Conservation (phyloP, 306 rosid species). For the Senna siamea region DNA sequence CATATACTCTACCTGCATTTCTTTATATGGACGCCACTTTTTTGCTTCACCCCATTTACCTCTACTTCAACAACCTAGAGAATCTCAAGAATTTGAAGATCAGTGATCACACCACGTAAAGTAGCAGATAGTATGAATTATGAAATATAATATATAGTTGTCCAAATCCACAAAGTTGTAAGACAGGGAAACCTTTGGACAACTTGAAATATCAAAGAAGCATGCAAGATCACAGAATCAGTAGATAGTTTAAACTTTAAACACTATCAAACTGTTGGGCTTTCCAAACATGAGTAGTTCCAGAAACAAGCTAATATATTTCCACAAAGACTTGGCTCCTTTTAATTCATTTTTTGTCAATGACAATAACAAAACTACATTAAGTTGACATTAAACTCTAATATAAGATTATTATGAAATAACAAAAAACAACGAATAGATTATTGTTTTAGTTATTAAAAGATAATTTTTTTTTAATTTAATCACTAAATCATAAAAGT, state of each 20-base stretch:
- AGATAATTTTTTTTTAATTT: too few species aligned
- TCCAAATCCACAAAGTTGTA: not conserved
- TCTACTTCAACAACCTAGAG: constrained; percentile 89
- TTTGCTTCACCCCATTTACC: constrained; percentile 83
- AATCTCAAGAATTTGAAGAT: constrained; percentile 35
- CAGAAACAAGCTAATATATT: not conserved
- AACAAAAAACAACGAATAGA: too few species aligned
- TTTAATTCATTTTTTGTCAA: too few species aligned
- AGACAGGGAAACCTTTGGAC: constrained; percentile 8
- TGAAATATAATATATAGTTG: not conserved
- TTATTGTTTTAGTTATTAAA: too few species aligned
- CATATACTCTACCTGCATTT: constrained; percentile 75
- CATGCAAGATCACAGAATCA: not conserved
- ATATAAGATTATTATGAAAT: too few species aligned
- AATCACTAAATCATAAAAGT: too few species aligned
- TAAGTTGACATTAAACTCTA: too few species aligned
- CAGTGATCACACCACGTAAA: constrained; percentile 22
- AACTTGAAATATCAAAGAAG: not conserved
- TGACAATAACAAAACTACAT: too few species aligned
- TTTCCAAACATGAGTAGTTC: not conserved
- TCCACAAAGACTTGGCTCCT: not conserved
- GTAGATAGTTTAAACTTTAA: not conserved
- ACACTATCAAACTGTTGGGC: not conserved
- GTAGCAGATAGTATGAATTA: constrained; percentile 5
- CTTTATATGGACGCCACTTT: constrained; percentile 90